Percentiles rank a stretch among this genome's conserved stretches.
phyloP scores from a whole-genome alignment of 208 protist genomes.

The Leishmania turanica region DNA sequence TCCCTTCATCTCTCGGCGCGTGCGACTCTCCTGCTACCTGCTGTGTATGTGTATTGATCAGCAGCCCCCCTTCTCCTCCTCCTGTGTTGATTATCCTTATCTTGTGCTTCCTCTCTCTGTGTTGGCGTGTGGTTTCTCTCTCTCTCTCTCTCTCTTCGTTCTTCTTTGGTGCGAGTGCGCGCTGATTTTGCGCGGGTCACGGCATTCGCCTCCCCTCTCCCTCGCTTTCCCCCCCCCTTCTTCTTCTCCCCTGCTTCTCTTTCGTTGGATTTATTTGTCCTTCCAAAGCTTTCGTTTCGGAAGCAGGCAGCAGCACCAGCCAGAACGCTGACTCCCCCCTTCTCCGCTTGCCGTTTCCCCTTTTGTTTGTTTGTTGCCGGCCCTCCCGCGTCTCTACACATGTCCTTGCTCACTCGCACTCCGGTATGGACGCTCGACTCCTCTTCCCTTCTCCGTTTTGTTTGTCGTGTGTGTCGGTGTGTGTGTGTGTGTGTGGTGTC shows the following conservation, averaged over 20 bases:
- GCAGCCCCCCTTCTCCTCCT: neutral
- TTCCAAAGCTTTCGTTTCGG: neutral
- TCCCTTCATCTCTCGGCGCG: neutral
- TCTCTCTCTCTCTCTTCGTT: neutral
- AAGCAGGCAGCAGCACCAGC: neutral
- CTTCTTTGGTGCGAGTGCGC: no score
- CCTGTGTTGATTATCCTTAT: neutral
- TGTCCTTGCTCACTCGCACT: neutral
- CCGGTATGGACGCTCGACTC: neutral
- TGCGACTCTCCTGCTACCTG: neutral
- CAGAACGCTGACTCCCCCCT: neutral
- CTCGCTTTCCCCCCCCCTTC: neutral
- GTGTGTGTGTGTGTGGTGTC: neutral
- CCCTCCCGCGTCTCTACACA: neutral
- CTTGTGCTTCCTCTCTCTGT: neutral
- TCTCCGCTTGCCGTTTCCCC: neutral
- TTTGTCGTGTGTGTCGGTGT: neutral
- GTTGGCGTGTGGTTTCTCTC: neutral
- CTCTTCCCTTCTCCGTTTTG: neutral
- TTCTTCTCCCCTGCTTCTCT: conserved; percentile 6
- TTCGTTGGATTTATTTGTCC: neutral
- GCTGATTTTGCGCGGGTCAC: no score
- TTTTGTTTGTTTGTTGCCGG: neutral
- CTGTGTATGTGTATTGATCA: neutral
- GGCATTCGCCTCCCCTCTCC: no score